These are phyloP conservation scores for Clonostachys byssicola DNA, from an alignment of 2,329 filamentous ascomycete species.

Conservation along the genomic window DNA sequence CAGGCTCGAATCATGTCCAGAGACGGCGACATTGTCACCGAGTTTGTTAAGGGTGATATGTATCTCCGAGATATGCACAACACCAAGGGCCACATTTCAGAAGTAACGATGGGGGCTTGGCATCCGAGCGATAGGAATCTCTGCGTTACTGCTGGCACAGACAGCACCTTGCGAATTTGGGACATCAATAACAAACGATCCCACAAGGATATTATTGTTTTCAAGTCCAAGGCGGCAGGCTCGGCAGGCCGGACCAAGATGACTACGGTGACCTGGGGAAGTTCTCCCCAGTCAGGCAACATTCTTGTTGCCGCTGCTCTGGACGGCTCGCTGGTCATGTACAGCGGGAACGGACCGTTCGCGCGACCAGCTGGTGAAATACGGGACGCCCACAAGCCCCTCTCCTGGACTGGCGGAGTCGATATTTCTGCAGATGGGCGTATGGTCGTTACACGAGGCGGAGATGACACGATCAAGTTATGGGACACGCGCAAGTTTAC, in stretches of 20 bases:
- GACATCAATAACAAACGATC: slow-evolving; percentile 86
- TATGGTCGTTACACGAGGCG: slow-evolving; percentile 85
- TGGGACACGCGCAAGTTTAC: slow-evolving; percentile 99
- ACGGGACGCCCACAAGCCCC: slow-evolving; percentile 72
- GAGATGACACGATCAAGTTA: slow-evolving; percentile 88
- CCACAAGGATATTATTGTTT: slow-evolving; percentile 91
- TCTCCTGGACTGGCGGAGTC: slow-evolving; percentile 89
- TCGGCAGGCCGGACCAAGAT: slow-evolving; percentile 88
- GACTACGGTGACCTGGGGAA: slow-evolving; percentile 87
- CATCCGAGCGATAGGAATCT: slow-evolving; percentile 81
- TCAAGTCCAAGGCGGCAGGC: slow-evolving; percentile 88
- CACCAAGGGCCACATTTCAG: slow-evolving; percentile 93
- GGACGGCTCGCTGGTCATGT: slow-evolving; percentile 90
- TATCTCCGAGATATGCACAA: slow-evolving; percentile 96
- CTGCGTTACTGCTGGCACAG: slow-evolving; percentile 87
- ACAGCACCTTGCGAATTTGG: slow-evolving; percentile 96
- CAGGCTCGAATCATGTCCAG: slow-evolving; percentile 87
- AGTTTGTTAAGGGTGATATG: slow-evolving; percentile 98
- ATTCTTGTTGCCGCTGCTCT: slow-evolving; percentile 78
- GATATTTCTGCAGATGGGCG: slow-evolving; percentile 89
- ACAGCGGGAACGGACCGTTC: slow-evolving; percentile 83
- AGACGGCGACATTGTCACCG: slow-evolving; percentile 79
- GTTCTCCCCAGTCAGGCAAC: slow-evolving; percentile 70
- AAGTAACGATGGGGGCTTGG: slow-evolving; percentile 87
- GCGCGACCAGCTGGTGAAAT: slow-evolving; percentile 79